Evolutionary conservation across 306 rosid genomes (phyloP), one percentile per base, ranked within the genome.

Genomic region (Amphicarpaea edgeworthii): DNA sequence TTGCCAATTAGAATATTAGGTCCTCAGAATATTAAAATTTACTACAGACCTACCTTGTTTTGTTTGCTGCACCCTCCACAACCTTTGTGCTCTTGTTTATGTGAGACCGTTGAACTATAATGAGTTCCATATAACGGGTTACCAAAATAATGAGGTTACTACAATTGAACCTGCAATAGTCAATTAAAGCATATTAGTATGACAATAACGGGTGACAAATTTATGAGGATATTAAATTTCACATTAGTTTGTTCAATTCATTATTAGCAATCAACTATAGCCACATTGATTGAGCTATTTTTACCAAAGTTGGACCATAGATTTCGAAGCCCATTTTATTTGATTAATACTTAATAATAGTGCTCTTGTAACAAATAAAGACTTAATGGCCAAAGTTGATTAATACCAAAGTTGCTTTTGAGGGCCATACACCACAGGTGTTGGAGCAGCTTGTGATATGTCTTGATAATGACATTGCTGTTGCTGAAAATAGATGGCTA

Each of bases 341-440:
- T 28, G 37, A 55, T 58, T 58, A 12, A 23, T 57, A 24, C 1
- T 58, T 26, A 26, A 14, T 30, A n/a, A 53, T 3, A 3, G 72
- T 49, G 50, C 63, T 60, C 3, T 73, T 51, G 77, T 46, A 68
- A 43, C 53, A 46, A 24, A 62, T 73, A n/a, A n/a, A 64, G 41
- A 78, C 26, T 45, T n/a, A n/a, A n/a, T n/a, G 92, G 81, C 83
- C 86, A 83, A 87, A 84, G 63, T 88, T 89, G 72, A 87, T 32
- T 4, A 46, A n/a, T 37, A 19, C 65, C 8, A 75, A 47, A 45
- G 49, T 83, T 87, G 91, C 73, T 87, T 89, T 60, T 79, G 90
- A 73, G 79, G 78, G 54, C 73, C 76, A 78, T 26, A 46, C 41
- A 68, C 61, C 45, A 17, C 81, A 53, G 51, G 40, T 73, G 54